These are phyloP conservation scores for Nakazawaea anatomiae DNA, from an alignment of 805 yeast genomes.

Conservation along the genomic window DNA sequence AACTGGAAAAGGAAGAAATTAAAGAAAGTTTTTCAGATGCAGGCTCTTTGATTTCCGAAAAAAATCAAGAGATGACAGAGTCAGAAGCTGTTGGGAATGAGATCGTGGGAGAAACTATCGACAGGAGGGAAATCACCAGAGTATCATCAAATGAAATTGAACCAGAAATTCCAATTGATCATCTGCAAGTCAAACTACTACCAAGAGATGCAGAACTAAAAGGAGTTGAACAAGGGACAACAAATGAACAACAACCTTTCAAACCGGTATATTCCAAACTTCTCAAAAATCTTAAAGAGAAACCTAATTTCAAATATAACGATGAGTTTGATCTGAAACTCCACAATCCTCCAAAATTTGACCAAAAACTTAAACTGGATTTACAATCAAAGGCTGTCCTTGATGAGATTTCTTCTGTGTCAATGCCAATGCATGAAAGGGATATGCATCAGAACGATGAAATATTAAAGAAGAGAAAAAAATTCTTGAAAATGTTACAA, in stretches of 20 bases:
- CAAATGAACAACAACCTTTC: neutral
- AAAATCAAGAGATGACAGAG: too few species aligned
- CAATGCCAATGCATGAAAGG: neutral
- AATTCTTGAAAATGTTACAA: constrained; percentile 3
- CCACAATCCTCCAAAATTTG: neutral
- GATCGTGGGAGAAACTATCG: neutral
- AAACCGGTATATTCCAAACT: neutral
- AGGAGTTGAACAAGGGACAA: too few species aligned
- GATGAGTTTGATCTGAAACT: neutral
- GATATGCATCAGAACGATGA: neutral
- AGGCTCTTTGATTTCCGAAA: too few species aligned
- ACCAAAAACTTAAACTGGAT: neutral
- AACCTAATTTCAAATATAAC: neutral
- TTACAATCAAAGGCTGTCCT: neutral
- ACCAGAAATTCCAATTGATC: too few species aligned
- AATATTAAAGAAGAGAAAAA: neutral
- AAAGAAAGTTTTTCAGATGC: too few species aligned
- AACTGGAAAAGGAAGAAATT: too few species aligned
- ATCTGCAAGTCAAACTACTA: too few species aligned
- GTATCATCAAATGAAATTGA: too few species aligned
- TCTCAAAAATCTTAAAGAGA: neutral
- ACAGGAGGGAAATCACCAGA: neutral
- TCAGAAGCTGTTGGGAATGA: too few species aligned
- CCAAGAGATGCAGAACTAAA: too few species aligned
- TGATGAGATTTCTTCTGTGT: neutral